Evolutionary conservation across 805 yeast genomes (phyloP).

Genomic region (Cyberlindnera xylosilytica): DNA sequence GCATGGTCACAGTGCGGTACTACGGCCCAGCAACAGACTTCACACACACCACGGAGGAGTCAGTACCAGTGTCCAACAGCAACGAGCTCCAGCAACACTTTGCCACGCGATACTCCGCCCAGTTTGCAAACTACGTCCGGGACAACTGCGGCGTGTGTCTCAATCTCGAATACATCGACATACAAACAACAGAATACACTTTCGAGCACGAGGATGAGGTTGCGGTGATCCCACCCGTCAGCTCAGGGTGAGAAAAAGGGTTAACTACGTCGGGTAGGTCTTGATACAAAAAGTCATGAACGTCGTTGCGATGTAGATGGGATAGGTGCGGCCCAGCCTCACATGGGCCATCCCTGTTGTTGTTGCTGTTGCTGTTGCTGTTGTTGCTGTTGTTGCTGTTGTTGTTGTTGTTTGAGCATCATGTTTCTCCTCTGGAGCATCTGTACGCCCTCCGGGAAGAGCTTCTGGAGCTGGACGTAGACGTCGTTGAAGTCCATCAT

Average conservation of each 20-base stretch:
- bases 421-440: constrained; percentile 17
- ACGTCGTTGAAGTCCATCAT: constrained; percentile 24
- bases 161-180: constrained; percentile 19
- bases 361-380: constrained; percentile 16
- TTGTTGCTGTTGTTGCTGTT: constrained; percentile 12
- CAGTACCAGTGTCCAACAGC: too few species aligned
- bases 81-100: too few species aligned
- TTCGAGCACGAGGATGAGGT: constrained; percentile 14
- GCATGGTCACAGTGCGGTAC: constrained; percentile 16
- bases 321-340: too few species aligned
- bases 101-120: too few species aligned
- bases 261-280: too few species aligned
- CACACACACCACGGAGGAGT: constrained; percentile 6
- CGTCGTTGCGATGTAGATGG: too few species aligned
- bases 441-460: constrained; percentile 29
- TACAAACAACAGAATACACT: too few species aligned
- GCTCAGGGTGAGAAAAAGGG: constrained; percentile 21
- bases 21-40: constrained; percentile 20
- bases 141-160: constrained; percentile 18
- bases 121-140: constrained; percentile 10
- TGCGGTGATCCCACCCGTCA: constrained; percentile 24
- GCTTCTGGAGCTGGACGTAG: constrained; percentile 22
- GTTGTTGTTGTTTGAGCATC: constrained; percentile 15
- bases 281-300: too few species aligned
- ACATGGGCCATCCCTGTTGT: constrained; percentile 8